Base-by-base conservation (phyloP, 192 early-diverging fungal genomes). In the Umbelopsis isabellina region DNA sequence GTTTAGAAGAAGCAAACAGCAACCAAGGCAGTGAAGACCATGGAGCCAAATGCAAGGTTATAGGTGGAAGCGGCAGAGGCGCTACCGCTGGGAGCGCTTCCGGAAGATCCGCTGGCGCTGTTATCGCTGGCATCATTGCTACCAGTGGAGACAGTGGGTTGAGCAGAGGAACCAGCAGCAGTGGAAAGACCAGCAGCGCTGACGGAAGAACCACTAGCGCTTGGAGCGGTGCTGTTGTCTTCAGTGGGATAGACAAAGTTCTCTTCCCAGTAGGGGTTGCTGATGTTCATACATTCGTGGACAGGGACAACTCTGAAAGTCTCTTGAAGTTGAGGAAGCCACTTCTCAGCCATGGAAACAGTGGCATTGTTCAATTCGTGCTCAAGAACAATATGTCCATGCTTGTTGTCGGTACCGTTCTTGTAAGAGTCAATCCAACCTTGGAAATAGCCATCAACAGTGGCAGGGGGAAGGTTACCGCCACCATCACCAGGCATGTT, bases 331-430 rank as follows among this genome's bases (percentile, higher is more conserved):
- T 67, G 52, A 46, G 82, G 80, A 15, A 85, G 74, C 78, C 80
- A 72, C 10, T 75, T 81, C 47, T 76, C 77, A 53, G 84, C 80
- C 75, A 85, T 50, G 0, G 37, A 49, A 22, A 82, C 74, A 13
- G 84, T 83, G 5, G 66, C 72, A 45, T 76, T 73, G 45, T 75
- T 80, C 30, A 85, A 37, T 67, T 83, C 80, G 68, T 83, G 82
- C 51, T 83, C 73, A 25, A 83, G 50, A 6, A 78, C 68, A 41
- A 83, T 80, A 4, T 77, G 79, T 9, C 82, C 82, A 9, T 46
- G 47, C 8, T 67, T 13, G 35, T 61, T 75, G 35, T 78, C 74
- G 21, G 67, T 79, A 46, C 65, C 74, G 20, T 53, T 67, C 22
- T 68, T 51, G 16, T 72, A 69, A 23, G 66, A 41, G 12, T 70